Conservation (phyloP, 305 asterid species). For the Plantago rigida region DNA sequence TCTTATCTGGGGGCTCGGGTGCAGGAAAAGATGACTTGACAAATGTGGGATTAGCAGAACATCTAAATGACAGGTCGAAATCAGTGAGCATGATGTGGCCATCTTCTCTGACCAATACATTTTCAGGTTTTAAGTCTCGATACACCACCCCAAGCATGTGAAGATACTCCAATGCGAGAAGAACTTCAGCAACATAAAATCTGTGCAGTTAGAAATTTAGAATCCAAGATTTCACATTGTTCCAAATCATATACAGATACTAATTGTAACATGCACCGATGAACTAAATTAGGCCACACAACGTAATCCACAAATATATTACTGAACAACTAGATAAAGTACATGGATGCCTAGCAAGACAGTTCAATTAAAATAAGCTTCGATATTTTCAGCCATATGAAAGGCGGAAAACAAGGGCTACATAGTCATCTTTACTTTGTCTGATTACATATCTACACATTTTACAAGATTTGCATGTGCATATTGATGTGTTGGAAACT, state of each 20-base stretch:
- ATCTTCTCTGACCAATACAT: slow-evolving; percentile 71
- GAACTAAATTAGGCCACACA: too few relatives aligned
- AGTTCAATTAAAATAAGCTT: background rate
- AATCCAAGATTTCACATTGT: slow-evolving; percentile 13
- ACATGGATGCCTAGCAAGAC: background rate
- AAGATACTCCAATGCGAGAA: slow-evolving; percentile 81
- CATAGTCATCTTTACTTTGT: too few relatives aligned
- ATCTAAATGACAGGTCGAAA: slow-evolving; percentile 66
- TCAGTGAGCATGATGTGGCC: slow-evolving; percentile 96
- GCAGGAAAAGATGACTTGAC: slow-evolving; percentile 44
- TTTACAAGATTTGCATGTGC: background rate
- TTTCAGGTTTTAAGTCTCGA: slow-evolving; percentile 86
- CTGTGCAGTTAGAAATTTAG: slow-evolving; percentile 32
- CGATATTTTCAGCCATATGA: background rate
- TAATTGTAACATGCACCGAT: too few relatives aligned
- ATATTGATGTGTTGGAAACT: background rate
- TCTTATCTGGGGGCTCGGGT: slow-evolving; percentile 39
- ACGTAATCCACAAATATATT: too few relatives aligned
- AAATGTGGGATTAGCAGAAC: slow-evolving; percentile 49
- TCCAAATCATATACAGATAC: background rate
- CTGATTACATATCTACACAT: background rate
- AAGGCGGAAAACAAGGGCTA: too few relatives aligned
- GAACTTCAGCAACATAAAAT: slow-evolving; percentile 84
- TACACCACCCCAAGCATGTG: slow-evolving; percentile 94
- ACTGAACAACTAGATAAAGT: too few relatives aligned